phyloP scores from a whole-genome alignment of 148 eudicot species.

The Chenopodium album region DNA sequence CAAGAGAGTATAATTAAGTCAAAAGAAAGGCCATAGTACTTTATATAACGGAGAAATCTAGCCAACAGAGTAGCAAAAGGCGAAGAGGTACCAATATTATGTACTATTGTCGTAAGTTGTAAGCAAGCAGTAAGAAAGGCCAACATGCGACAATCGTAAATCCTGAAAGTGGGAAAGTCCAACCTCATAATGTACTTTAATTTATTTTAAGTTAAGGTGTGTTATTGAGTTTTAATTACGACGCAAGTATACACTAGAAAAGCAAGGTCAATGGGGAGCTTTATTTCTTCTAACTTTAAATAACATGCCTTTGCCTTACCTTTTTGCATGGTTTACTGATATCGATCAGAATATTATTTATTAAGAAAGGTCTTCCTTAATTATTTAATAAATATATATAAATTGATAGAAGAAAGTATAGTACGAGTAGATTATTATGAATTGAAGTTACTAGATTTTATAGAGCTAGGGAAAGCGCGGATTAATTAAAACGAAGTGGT shows the following conservation, averaged over 20 bases:
- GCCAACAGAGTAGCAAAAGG: too few relatives aligned
- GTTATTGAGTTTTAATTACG: neutral
- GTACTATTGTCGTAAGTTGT: neutral
- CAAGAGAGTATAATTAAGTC: too few relatives aligned
- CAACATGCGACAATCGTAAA: neutral
- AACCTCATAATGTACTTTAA: neutral
- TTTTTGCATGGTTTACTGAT: conserved; percentile 5
- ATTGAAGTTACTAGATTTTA: too few relatives aligned
- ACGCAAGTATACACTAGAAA: neutral
- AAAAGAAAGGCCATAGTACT: too few relatives aligned
- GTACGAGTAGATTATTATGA: too few relatives aligned
- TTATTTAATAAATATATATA: too few relatives aligned
- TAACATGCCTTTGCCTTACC: neutral
- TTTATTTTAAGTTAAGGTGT: neutral
- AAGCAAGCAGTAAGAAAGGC: neutral
- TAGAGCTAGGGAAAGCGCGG: too few relatives aligned
- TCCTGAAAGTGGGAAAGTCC: neutral
- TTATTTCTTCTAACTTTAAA: too few relatives aligned
- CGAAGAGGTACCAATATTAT: neutral
- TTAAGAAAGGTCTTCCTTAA: conserved; percentile 10
- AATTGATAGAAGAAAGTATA: too few relatives aligned
- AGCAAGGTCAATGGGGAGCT: too few relatives aligned
- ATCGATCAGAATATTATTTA: neutral
- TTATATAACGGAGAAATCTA: too few relatives aligned
- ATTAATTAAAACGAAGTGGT: too few relatives aligned